Conservation (phyloP, 257 asterid species). For the Nicotiana tomentosiformis region DNA sequence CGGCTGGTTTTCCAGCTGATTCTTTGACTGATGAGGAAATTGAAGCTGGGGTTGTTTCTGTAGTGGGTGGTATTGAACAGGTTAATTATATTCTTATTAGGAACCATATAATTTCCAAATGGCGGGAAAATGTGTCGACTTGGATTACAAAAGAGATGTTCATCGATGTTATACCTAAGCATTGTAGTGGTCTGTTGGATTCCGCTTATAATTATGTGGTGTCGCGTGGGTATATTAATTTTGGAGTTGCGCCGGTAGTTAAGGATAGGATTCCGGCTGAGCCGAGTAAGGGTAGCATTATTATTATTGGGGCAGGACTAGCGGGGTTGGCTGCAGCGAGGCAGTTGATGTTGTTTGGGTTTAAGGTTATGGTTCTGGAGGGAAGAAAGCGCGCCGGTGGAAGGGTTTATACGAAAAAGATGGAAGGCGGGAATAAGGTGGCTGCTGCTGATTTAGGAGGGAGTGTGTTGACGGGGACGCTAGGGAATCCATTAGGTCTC, state of each 20-base stretch:
- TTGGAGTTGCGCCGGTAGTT: constrained; percentile 80
- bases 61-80: constrained; percentile 91
- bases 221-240: constrained; percentile 78
- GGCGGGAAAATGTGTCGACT: constrained; percentile 80
- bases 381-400: constrained; percentile 97
- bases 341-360: constrained; percentile 90
- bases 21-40: constrained; percentile 89
- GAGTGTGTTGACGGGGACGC: constrained; percentile 87
- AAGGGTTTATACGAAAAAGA: constrained; percentile 73
- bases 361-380: constrained; percentile 81
- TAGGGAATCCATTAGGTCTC: constrained; percentile 93
- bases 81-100: constrained; percentile 82
- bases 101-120: constrained; percentile 72
- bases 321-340: constrained; percentile 97
- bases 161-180: constrained; percentile 58
- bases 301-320: constrained; percentile 88
- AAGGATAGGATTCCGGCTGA: constrained; percentile 54
- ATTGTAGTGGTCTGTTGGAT: constrained; percentile 55
- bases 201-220: constrained; percentile 64
- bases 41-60: constrained; percentile 77
- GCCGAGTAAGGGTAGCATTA: constrained; percentile 43
- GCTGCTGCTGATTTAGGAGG: constrained; percentile 97
- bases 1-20: constrained; percentile 94
- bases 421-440: constrained; percentile 49
- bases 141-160: constrained; percentile 85